A percentile compares a stretch with the other conserved stretches of the same genome.
phyloP scores from a whole-genome alignment of 495 filamentous ascomycete genomes.

The Daldinia childiae region DNA sequence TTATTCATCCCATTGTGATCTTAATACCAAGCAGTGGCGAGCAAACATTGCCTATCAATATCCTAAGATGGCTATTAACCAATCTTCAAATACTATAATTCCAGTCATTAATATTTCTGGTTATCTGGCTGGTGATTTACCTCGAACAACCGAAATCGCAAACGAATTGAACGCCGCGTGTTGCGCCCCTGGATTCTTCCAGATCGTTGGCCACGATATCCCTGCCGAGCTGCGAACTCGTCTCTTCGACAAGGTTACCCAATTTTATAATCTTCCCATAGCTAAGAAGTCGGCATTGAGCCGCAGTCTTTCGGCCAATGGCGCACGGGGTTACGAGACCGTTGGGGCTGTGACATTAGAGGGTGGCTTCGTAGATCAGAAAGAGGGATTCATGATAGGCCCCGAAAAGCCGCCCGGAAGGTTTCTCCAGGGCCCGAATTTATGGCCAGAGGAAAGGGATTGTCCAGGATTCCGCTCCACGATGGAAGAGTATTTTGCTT shows the following conservation, averaged over 20 bases:
- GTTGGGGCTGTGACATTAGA: slow-evolving; percentile 42
- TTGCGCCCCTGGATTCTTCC: slow-evolving; percentile 65
- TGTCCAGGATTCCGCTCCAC: slow-evolving; percentile 46
- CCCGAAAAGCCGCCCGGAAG: slow-evolving; percentile 37
- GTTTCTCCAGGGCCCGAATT: slow-evolving; percentile 58
- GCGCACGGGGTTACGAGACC: slow-evolving; percentile 42
- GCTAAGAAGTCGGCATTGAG: slow-evolving; percentile 29
- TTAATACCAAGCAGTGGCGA: background rate
- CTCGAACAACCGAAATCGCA: slow-evolving; percentile 29
- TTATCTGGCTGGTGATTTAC: slow-evolving; percentile 28
- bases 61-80: slow-evolving; percentile 16
- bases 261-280: slow-evolving; percentile 38
- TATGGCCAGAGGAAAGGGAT: slow-evolving; percentile 53
- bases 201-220: slow-evolving; percentile 58
- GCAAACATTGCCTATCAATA: background rate
- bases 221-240: slow-evolving; percentile 44
- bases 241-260: slow-evolving; percentile 26
- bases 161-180: slow-evolving; percentile 58
- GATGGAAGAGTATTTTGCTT: slow-evolving; percentile 48
- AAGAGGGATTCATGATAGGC: slow-evolving; percentile 48
- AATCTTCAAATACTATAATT: slow-evolving; percentile 19
- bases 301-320: slow-evolving; percentile 31
- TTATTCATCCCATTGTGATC: background rate
- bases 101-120: slow-evolving; percentile 46
- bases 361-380: slow-evolving; percentile 36